A percentile compares a stretch with the other conserved stretches of the same genome.
Evolutionary conservation across 2,329 filamentous ascomycete genomes (phyloP).

Genomic region (Simplicillium sp.): DNA sequence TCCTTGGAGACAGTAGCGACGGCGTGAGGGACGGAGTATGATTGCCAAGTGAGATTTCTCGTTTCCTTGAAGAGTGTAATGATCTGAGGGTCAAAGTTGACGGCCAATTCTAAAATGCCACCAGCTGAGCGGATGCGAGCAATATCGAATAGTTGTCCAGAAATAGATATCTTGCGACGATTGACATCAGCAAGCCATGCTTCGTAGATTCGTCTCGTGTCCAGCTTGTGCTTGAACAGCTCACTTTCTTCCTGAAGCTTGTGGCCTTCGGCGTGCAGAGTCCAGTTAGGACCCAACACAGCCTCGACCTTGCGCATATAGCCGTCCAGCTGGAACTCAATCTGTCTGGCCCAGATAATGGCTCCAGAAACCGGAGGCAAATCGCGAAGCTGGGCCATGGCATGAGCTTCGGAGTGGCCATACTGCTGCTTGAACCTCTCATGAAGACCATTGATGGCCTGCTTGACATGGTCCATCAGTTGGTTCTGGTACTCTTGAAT

Average conservation of each 20-base stretch:
- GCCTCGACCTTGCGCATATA: slow-evolving; percentile 99
- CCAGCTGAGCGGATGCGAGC: slow-evolving; percentile 81
- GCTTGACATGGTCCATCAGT: slow-evolving; percentile 95
- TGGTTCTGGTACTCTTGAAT: slow-evolving; percentile 98
- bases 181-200: slow-evolving; percentile 91
- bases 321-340: slow-evolving; percentile 86
- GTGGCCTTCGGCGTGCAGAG: slow-evolving; percentile 86
- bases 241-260: slow-evolving; percentile 87
- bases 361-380: slow-evolving; percentile 91
- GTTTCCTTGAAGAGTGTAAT: slow-evolving; percentile 99
- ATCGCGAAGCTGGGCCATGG: slow-evolving; percentile 95
- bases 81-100: slow-evolving; percentile 96
- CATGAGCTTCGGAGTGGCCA: slow-evolving; percentile 92
- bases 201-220: slow-evolving; percentile 88
- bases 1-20: slow-evolving; percentile 96
- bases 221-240: slow-evolving; percentile 91
- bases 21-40: slow-evolving; percentile 85
- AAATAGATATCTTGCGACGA: slow-evolving; percentile 80
- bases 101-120: slow-evolving; percentile 75
- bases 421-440: slow-evolving; percentile 99
- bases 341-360: slow-evolving; percentile 96
- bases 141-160: slow-evolving; percentile 86
- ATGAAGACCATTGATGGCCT: slow-evolving; percentile 85
- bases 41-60: slow-evolving; percentile 89
- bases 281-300: slow-evolving; percentile 91